Percentiles rank a stretch among this genome's conserved stretches.
phyloP scores from a whole-genome alignment of 257 asterid species.

The Salvia rosmarinus region DNA sequence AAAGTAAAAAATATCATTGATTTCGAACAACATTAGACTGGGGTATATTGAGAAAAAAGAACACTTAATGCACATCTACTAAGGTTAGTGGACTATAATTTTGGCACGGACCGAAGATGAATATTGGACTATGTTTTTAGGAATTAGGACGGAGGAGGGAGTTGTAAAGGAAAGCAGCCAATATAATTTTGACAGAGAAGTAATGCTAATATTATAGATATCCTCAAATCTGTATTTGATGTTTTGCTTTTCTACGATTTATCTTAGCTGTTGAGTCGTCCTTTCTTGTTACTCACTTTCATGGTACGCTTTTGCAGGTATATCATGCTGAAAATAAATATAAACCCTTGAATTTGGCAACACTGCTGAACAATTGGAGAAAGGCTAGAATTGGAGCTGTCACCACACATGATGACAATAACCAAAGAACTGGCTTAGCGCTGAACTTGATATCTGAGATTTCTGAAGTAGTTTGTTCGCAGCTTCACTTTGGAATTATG shows the following conservation, averaged over 20 bases:
- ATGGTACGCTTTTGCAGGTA: constrained; percentile 58
- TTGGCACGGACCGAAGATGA: background rate
- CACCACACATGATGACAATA: constrained; percentile 40
- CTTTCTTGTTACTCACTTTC: constrained; percentile 33
- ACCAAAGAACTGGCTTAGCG: constrained; percentile 40
- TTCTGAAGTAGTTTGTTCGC: constrained; percentile 74
- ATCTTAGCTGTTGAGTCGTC: constrained; percentile 21
- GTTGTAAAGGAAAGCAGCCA: background rate
- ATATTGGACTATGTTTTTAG: background rate
- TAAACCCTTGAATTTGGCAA: constrained; percentile 62
- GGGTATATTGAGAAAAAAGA: background rate
- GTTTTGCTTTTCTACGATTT: constrained; percentile 6
- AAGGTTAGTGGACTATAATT: background rate
- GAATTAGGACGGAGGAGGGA: background rate
- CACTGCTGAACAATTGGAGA: constrained; percentile 62
- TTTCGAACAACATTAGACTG: background rate
- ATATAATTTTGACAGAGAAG: background rate
- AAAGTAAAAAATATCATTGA: background rate
- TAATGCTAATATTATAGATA: background rate
- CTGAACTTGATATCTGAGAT: constrained; percentile 58
- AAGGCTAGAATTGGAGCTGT: constrained; percentile 47
- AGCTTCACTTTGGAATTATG: constrained; percentile 80
- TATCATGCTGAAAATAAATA: constrained; percentile 57
- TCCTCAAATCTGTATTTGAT: background rate
- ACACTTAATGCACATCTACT: background rate